Evolutionary conservation across 768 basidiomycete species (phyloP).

Genomic region (Porpolomopsis calyptriformis): DNA sequence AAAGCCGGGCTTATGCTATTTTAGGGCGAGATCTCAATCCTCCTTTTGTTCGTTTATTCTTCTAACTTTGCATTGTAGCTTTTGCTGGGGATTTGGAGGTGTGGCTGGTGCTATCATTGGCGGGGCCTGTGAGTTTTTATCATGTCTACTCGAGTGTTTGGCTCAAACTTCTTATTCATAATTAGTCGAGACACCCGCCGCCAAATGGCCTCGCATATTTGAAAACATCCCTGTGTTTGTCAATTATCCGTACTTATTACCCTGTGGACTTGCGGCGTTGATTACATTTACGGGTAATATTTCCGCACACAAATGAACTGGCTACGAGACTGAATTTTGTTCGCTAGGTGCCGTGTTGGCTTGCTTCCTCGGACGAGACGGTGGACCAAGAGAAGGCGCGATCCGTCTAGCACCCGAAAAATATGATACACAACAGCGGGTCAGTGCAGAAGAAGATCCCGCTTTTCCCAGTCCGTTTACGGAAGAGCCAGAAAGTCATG

Average conservation of each 20-base stretch:
- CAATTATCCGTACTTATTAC: slow-evolving; percentile 83
- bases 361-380: slow-evolving; percentile 84
- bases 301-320: slow-evolving; percentile 4
- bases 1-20: slow-evolving; percentile 89
- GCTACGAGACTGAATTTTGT: background rate
- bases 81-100: slow-evolving; percentile 96
- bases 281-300: slow-evolving; percentile 61
- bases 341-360: slow-evolving; percentile 69
- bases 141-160: background rate
- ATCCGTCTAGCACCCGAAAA: slow-evolving; percentile 83
- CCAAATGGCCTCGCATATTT: slow-evolving; percentile 78
- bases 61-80: slow-evolving; percentile 32
- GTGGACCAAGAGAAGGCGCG: slow-evolving; percentile 76
- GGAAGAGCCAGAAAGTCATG: slow-evolving; percentile 30
- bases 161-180: background rate
- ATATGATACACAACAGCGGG: slow-evolving; percentile 26
- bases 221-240: slow-evolving; percentile 55
- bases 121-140: slow-evolving; percentile 52
- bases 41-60: slow-evolving; percentile 2
- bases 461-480: slow-evolving; percentile 35
- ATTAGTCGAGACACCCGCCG: slow-evolving; percentile 71
- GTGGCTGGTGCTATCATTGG: slow-evolving; percentile 82
- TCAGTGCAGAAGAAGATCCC: slow-evolving; percentile 62
- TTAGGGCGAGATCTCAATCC: slow-evolving; percentile 51
- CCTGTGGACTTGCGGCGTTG: slow-evolving; percentile 65